phyloP scores from a whole-genome alignment of 1,139 yeast species.

The Saccharomyces hybrid region DNA sequence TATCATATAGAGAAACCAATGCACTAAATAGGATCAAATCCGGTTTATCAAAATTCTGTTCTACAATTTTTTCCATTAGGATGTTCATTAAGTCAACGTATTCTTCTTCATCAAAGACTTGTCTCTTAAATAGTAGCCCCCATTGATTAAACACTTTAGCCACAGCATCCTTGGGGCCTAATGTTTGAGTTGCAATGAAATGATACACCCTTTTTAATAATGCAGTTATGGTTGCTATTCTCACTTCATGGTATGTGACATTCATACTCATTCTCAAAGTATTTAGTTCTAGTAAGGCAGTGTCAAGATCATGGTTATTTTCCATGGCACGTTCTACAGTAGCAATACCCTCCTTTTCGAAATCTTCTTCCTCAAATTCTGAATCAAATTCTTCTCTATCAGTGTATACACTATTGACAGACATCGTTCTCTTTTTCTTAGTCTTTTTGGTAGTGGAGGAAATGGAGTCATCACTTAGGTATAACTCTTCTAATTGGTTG shows the following conservation, averaged over 20 bases:
- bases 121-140: slow-evolving; percentile 73
- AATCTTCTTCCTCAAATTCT: slow-evolving; percentile 67
- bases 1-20: slow-evolving; percentile 63
- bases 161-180: slow-evolving; percentile 68
- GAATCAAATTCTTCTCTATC: slow-evolving; percentile 29
- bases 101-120: slow-evolving; percentile 73
- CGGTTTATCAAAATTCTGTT: slow-evolving; percentile 26
- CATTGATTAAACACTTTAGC: slow-evolving; percentile 68
- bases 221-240: slow-evolving; percentile 72
- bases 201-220: slow-evolving; percentile 60
- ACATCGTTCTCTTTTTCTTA: slow-evolving; percentile 41
- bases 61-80: slow-evolving; percentile 34
- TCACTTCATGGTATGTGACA: slow-evolving; percentile 86
- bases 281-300: slow-evolving; percentile 84
- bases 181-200: slow-evolving; percentile 66
- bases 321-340: slow-evolving; percentile 87
- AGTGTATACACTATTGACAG: slow-evolving; percentile 38
- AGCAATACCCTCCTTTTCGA: slow-evolving; percentile 83
- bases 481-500: slow-evolving; percentile 55
- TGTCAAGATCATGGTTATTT: slow-evolving; percentile 85
- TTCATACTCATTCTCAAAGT: slow-evolving; percentile 96
- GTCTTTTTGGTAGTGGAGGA: slow-evolving; percentile 45
- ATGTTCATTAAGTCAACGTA: slow-evolving; percentile 63
- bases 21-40: slow-evolving; percentile 45
- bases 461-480: slow-evolving; percentile 75